These are phyloP conservation scores for Pterulicium gracile DNA, from an alignment of 1,284 basidiomycete species.

Conservation along the genomic window DNA sequence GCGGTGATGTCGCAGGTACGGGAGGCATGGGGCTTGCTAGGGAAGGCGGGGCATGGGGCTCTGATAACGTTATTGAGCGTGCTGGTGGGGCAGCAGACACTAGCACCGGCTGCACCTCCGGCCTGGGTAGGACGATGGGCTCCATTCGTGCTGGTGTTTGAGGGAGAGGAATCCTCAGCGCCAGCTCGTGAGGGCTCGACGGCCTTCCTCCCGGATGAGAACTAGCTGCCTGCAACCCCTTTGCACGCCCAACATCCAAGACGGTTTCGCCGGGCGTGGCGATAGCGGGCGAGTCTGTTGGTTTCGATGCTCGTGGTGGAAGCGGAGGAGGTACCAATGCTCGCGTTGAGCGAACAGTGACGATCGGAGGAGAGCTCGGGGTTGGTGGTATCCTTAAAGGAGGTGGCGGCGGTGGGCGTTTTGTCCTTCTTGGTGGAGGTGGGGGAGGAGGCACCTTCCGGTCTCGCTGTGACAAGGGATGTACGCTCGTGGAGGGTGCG, in stretches of 20 bases:
- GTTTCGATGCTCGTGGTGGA: neutral
- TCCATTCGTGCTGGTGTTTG: too few relatives aligned
- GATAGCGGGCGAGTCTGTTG: neutral
- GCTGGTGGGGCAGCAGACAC: too few relatives aligned
- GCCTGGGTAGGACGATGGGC: too few relatives aligned
- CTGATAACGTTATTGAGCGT: too few relatives aligned
- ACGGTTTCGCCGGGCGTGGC: neutral
- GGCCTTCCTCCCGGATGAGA: too few relatives aligned
- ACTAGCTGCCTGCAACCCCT: too few relatives aligned
- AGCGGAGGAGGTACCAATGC: neutral
- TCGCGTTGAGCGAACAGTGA: neutral
- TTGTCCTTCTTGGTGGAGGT: neutral
- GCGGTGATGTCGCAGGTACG: too few relatives aligned
- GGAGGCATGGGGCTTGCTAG: too few relatives aligned
- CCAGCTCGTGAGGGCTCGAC: neutral
- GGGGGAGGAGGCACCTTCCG: neutral
- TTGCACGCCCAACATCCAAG: neutral
- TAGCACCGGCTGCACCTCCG: too few relatives aligned
- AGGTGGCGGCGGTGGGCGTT: neutral
- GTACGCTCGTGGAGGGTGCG: neutral
- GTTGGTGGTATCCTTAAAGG: conserved; percentile 1
- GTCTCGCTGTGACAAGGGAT: neutral
- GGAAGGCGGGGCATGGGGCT: too few relatives aligned
- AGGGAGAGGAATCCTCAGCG: neutral
- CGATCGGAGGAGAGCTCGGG: neutral